Conservation (phyloP, 106 monocot species). For the Narthecium ossifragum region DNA sequence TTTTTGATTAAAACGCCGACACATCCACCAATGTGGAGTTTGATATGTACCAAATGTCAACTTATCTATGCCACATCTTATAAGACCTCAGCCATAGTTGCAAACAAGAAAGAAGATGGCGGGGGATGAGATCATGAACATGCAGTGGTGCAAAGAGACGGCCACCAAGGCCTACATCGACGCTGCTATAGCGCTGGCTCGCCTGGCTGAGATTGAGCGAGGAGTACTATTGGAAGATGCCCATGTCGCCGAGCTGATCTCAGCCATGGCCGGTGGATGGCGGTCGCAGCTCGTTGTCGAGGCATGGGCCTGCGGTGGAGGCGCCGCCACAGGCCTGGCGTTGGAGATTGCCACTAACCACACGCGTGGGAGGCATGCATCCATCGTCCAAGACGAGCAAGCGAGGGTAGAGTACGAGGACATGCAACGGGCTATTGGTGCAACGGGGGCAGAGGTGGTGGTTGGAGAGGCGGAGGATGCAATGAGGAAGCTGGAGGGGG, state of each 20-base stretch:
- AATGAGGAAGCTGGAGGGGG: slow-evolving; percentile 34
- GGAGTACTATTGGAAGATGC: slow-evolving; percentile 17
- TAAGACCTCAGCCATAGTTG: too few relatives aligned
- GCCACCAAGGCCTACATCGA: slow-evolving; percentile 78
- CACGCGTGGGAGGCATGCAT: slow-evolving; percentile 44
- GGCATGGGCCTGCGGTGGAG: slow-evolving; percentile 16
- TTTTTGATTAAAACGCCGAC: too few relatives aligned
- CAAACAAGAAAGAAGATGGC: too few relatives aligned
- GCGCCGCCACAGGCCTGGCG: slow-evolving; percentile 26
- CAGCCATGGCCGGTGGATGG: slow-evolving; percentile 93
- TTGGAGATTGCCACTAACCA: slow-evolving; percentile 37
- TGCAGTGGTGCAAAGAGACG: slow-evolving; percentile 87
- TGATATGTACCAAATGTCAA: too few relatives aligned
- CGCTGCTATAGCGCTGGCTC: slow-evolving; percentile 36
- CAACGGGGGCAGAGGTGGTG: slow-evolving; percentile 1
- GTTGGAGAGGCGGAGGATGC: slow-evolving; percentile 35
- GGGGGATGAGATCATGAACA: slow-evolving; percentile 81
- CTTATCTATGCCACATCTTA: too few relatives aligned
- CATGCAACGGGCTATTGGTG: slow-evolving; percentile 1
- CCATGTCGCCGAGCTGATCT: slow-evolving; percentile 67
- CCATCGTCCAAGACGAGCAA: slow-evolving; percentile 31
- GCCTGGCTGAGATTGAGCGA: too few relatives aligned
- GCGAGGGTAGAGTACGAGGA: slow-evolving; percentile 9
- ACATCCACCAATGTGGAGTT: too few relatives aligned
- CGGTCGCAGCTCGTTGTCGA: slow-evolving; percentile 52